phyloP scores from a whole-genome alignment of 352 stramenopile species.

The Globisporangium iwayamae region DNA sequence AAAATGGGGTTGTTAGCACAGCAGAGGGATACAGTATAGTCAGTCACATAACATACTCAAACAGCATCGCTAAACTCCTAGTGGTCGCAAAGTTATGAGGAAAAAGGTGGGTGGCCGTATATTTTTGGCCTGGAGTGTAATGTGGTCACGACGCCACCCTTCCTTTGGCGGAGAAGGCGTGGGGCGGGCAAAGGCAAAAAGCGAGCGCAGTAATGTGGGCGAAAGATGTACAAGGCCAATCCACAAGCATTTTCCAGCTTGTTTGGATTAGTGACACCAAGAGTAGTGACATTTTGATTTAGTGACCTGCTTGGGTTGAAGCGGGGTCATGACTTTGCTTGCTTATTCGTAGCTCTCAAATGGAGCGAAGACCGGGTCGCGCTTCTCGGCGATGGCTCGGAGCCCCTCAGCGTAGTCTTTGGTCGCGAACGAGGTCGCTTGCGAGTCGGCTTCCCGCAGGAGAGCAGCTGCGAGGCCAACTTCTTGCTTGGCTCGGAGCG shows the following conservation, averaged over 20 bases:
- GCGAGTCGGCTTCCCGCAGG: constrained; percentile 67
- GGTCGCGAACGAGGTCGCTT: constrained; percentile 78
- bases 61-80: no score
- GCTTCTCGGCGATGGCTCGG: constrained; percentile 63
- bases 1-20: no score
- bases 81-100: no score
- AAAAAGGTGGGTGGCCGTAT: no score
- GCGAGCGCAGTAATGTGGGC: not conserved
- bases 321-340: no score
- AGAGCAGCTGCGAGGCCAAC: constrained; percentile 60
- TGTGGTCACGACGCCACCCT: not conserved
- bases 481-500: constrained; percentile 65
- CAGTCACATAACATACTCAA: no score
- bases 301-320: not conserved
- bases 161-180: constrained; percentile 2
- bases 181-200: not conserved
- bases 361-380: constrained; percentile 49
- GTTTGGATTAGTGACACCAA: not conserved
- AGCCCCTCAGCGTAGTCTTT: constrained; percentile 80
- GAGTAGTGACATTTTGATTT: not conserved
- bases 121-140: no score
- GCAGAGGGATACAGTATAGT: no score
- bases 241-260: constrained; percentile 7
- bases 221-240: not conserved
- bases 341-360: constrained; percentile 38